A percentile compares a stretch with the other conserved stretches of the same genome.
Evolutionary conservation across 164 flowering plant genomes (phyloP).

Genomic region (Dillenia suffruticosa): DNA sequence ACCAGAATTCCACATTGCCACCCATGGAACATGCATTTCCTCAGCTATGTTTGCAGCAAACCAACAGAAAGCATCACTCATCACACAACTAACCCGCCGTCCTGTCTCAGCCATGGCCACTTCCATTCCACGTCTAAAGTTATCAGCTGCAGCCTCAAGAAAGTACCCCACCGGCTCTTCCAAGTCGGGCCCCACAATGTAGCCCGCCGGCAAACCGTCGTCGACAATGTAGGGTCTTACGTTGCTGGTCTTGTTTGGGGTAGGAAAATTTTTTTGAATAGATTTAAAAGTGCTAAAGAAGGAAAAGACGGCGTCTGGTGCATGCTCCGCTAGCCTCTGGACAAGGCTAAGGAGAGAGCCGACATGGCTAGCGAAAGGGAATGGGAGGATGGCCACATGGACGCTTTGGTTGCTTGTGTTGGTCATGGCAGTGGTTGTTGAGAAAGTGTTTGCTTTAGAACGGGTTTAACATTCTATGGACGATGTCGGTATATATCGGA

Average conservation of each 20-base stretch:
- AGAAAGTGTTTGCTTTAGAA: too few species aligned
- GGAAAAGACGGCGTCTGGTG: slow-evolving; percentile 14
- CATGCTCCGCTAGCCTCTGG: slow-evolving; percentile 10
- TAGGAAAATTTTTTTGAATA: background rate
- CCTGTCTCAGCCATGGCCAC: slow-evolving; percentile 1
- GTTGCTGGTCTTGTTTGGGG: too few species aligned
- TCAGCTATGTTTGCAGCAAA: slow-evolving; percentile 4
- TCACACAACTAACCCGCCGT: slow-evolving; percentile 3
- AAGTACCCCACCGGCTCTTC: too few species aligned
- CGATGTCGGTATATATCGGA: too few species aligned
- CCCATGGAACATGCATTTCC: slow-evolving; percentile 6
- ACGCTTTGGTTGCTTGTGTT: too few species aligned
- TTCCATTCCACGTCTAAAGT: background rate
- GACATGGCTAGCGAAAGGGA: slow-evolving; percentile 31
- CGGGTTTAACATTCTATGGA: too few species aligned
- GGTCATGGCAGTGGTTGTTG: too few species aligned
- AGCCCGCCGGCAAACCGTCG: too few species aligned
- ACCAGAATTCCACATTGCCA: slow-evolving; percentile 3
- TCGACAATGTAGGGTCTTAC: too few species aligned
- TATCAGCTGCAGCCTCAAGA: background rate
- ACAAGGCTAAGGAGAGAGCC: slow-evolving; percentile 21
- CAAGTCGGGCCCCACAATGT: too few species aligned
- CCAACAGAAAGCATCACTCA: slow-evolving; percentile 8
- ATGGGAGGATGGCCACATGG: slow-evolving; percentile 30
- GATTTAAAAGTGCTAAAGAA: slow-evolving; percentile 23